Percentiles rank a stretch among this genome's conserved stretches.
phyloP scores from a whole-genome alignment of 306 rosid genomes.

The Pyrus bretschneideri region DNA sequence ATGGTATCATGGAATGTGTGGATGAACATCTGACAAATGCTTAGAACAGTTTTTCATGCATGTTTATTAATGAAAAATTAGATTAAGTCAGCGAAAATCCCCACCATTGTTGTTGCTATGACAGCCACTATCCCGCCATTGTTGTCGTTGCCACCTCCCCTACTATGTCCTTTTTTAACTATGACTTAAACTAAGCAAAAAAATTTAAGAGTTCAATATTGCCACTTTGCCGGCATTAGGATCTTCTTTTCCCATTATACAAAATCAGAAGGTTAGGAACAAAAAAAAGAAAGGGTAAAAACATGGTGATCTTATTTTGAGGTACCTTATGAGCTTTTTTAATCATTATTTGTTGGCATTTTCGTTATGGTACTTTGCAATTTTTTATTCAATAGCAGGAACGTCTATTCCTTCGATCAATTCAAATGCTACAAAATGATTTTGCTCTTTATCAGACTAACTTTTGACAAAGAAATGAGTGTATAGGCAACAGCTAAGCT shows the following conservation, averaged over 20 bases:
- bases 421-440: constrained; percentile 44
- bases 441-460: constrained; percentile 1
- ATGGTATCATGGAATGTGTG: background rate
- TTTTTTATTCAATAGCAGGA: constrained; percentile 58
- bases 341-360: constrained; percentile 77
- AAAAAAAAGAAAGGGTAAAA: background rate
- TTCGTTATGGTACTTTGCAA: constrained; percentile 68
- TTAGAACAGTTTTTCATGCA: too few relatives aligned
- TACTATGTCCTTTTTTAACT: too few relatives aligned
- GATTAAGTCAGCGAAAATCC: too few relatives aligned
- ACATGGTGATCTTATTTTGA: background rate
- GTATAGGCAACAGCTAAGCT: background rate
- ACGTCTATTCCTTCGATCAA: constrained; percentile 73
- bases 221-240: background rate
- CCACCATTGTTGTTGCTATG: too few relatives aligned
- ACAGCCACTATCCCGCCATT: too few relatives aligned
- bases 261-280: background rate
- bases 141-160: too few relatives aligned
- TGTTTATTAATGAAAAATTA: too few relatives aligned
- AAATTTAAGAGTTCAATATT: too few relatives aligned
- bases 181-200: too few relatives aligned
- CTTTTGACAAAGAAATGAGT: background rate
- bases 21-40: too few relatives aligned
- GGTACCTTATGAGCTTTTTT: constrained; percentile 83
- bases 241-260: background rate